Evolutionary conservation across 176 grass and related monocot genomes (phyloP).

Genomic region (Lolium perenne): DNA sequence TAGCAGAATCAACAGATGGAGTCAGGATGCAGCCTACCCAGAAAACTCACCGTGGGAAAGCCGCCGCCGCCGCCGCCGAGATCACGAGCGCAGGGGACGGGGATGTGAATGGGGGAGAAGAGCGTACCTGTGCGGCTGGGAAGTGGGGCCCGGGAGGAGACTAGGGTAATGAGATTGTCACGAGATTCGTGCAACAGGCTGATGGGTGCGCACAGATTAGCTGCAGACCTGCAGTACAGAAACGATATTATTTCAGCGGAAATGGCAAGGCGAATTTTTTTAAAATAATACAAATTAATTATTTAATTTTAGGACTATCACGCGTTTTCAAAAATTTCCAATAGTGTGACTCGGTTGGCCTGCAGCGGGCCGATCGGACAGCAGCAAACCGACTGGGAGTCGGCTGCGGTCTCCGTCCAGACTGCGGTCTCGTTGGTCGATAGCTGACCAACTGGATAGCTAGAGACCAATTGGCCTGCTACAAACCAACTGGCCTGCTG

Average conservation of each 20-base stretch:
- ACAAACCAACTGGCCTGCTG: too few species aligned
- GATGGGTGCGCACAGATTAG: neutral
- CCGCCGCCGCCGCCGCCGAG: slow-evolving; percentile 1
- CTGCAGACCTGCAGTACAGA: neutral
- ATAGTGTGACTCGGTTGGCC: too few species aligned
- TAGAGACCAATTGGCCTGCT: too few species aligned
- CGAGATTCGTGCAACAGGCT: neutral
- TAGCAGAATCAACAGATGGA: neutral
- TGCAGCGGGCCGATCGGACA: too few species aligned
- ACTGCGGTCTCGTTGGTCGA: too few species aligned
- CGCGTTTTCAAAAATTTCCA: too few species aligned
- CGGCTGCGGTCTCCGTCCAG: too few species aligned
- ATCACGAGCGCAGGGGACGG: neutral
- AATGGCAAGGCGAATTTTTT: too few species aligned
- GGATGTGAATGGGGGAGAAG: neutral
- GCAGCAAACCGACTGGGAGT: too few species aligned
- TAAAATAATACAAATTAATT: too few species aligned
- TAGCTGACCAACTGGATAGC: too few species aligned
- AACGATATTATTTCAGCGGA: neutral
- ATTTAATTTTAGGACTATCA: too few species aligned
- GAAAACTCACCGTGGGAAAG: neutral
- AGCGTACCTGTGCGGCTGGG: neutral
- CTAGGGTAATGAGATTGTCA: neutral
- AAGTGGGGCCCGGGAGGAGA: neutral
- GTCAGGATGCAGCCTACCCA: neutral